Percentiles rank a stretch among this genome's conserved stretches.
phyloP scores from a whole-genome alignment of 78 protist species.

The Chrysochromulina parva region DNA sequence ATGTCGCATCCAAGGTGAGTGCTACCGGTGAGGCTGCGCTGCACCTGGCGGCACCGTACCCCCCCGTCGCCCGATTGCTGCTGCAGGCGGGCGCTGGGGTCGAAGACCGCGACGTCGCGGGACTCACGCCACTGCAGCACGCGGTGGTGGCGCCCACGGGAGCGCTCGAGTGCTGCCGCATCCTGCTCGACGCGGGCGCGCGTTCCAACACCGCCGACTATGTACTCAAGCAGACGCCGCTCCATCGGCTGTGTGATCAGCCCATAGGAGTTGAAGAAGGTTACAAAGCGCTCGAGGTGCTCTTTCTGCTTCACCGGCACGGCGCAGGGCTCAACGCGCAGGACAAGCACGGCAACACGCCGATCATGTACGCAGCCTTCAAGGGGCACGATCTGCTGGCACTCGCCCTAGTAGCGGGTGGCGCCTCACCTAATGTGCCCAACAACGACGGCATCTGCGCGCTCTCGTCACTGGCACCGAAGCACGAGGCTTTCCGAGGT shows the following conservation, averaged over 20 bases:
- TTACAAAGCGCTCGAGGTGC: not conserved
- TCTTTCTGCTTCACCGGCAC: no score
- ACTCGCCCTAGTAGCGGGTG: not conserved
- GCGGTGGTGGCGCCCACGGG: not conserved
- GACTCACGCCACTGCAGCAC: not conserved
- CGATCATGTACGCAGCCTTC: not conserved
- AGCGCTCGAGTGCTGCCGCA: not conserved
- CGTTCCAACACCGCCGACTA: not conserved
- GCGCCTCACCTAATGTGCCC: not conserved
- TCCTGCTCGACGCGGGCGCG: not conserved
- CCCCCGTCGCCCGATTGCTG: no score
- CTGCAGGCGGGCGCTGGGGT: not conserved
- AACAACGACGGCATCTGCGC: not conserved
- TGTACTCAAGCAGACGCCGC: not conserved
- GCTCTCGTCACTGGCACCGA: not conserved
- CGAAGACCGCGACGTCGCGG: not conserved
- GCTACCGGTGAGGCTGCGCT: no score
- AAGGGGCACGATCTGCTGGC: not conserved
- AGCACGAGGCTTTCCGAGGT: not conserved
- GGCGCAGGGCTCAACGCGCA: not conserved
- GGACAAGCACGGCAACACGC: not conserved
- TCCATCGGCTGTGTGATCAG: not conserved
- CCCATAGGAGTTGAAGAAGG: not conserved
- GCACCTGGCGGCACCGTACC: no score
- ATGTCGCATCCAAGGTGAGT: no score